Conservation (phyloP, 2,329 filamentous ascomycete species). For the Paraphaeosphaeria sporulosa region DNA sequence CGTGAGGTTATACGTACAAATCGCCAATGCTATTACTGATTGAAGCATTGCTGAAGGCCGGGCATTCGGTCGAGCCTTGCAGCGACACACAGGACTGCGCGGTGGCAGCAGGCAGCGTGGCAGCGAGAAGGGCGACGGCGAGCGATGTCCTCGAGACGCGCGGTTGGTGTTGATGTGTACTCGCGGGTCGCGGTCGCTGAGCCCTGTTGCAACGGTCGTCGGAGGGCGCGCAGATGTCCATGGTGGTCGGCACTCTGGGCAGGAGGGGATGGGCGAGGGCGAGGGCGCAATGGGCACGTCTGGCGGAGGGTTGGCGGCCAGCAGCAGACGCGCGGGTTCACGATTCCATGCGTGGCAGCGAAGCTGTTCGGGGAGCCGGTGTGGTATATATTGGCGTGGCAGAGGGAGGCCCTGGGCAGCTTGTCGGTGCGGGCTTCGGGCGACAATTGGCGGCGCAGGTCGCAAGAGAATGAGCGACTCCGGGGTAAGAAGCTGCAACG, state of each 20-base stretch:
- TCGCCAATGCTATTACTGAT: constrained; percentile 71
- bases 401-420: constrained; percentile 24
- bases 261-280: not conserved
- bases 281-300: constrained; percentile 21
- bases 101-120: constrained; percentile 39
- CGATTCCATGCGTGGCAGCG: constrained; percentile 40
- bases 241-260: constrained; percentile 15
- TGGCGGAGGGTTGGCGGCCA: constrained; percentile 29
- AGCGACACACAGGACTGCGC: constrained; percentile 71
- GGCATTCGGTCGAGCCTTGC: constrained; percentile 72
- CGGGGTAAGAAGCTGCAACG: constrained; percentile 45
- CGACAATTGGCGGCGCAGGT: constrained; percentile 28
- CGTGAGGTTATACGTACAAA: constrained; percentile 63
- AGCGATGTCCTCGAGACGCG: constrained; percentile 25
- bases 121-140: constrained; percentile 38
- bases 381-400: constrained; percentile 25
- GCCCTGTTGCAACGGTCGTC: constrained; percentile 11
- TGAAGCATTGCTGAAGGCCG: constrained; percentile 75
- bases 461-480: constrained; percentile 47
- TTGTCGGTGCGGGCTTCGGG: constrained; percentile 33
- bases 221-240: constrained; percentile 26
- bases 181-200: constrained; percentile 15
- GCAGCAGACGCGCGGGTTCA: constrained; percentile 41
- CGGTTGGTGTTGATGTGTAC: constrained; percentile 33
- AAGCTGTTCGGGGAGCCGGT: constrained; percentile 12